Evolutionary conservation across 2,329 filamentous ascomycete species (phyloP), one percentile per base, ranked within the genome.

Genomic region (Colletotrichum sublineola): DNA sequence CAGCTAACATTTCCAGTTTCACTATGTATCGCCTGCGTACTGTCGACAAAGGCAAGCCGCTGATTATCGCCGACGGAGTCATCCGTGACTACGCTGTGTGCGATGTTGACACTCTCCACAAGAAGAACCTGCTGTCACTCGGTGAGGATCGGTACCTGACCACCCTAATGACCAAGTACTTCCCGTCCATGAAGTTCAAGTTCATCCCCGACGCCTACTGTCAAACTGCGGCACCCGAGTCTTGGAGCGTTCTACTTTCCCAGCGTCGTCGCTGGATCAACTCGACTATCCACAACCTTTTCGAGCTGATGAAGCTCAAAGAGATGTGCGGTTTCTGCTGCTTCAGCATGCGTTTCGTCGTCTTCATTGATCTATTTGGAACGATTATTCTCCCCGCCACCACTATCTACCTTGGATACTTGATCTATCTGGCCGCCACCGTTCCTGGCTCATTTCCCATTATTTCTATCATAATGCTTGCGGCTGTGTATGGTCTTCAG

Each of bases 211-310:
- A 97, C 82, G 96, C 96, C 9, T 96, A 95, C 81, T 97, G 95
- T 76, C 92, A 94, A 78, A 99, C 96, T 1, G 96, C 96, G 55
- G 96, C 96, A 0, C 96, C 96, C 2, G 95, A 98, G 78, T 94
- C 93, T 33, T 99, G 95, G 94, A 93, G 92, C 79, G 94, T 99
- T 77, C 85, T 99, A 77, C 87, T 99, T 42, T 99, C 96, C n/a
- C 96, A 99, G 81, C 92, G 96, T 87, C 95, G 96, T 86, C 93
- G 96, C 81, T 99, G 96, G 96, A 99, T 99, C 82, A 99, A 99
- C 85, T 98, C 96, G 1, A 99, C 96, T 12, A 93, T 99, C 74
- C 96, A 99, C 87, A 99, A 99, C 81, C 83, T 99, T 79, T 93
- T 92, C 36, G 96, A 99, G 82, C 86, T 99, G 79, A 92, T 97